Percentiles rank a stretch among this genome's conserved stretches.
These are phyloP conservation scores for Suillus hirtellus DNA, from an alignment of 768 basidiomycete species.

Conservation along the genomic window DNA sequence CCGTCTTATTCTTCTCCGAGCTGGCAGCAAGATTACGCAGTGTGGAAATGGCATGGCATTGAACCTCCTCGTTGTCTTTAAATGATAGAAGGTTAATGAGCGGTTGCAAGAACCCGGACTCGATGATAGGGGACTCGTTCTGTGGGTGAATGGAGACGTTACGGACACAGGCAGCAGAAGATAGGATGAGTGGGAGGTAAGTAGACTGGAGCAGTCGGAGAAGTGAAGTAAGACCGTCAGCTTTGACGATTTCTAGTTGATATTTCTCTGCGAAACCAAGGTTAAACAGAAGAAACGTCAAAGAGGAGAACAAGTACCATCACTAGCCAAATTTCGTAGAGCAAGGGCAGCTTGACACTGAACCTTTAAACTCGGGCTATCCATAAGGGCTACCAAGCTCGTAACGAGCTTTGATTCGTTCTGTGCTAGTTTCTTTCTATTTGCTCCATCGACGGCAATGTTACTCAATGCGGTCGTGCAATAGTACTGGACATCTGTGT, in stretches of 20 bases:
- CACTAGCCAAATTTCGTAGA: constrained; percentile 93
- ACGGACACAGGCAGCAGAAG: constrained; percentile 96
- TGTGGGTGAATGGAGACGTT: constrained; percentile 98
- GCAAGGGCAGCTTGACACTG: constrained; percentile 98
- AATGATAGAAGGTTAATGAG: constrained; percentile 95
- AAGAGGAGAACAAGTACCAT: constrained; percentile 55
- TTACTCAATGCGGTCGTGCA: constrained; percentile 98
- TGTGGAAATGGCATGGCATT: constrained; percentile 98
- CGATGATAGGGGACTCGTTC: constrained; percentile 99
- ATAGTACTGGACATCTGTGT: constrained; percentile 99
- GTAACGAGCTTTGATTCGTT: constrained; percentile 93
- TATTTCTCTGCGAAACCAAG: constrained; percentile 76
- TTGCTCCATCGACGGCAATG: constrained; percentile 95
- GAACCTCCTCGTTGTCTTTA: constrained; percentile 99
- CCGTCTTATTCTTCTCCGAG: constrained; percentile 97
- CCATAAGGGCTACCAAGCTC: constrained; percentile 94
- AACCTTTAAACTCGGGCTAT: constrained; percentile 94
- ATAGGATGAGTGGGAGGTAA: constrained; percentile 96
- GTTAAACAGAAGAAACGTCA: constrained; percentile 11
- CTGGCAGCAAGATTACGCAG: constrained; percentile 95
- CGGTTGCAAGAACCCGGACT: constrained; percentile 95
- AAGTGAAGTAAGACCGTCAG: constrained; percentile 88
- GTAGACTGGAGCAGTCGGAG: constrained; percentile 94
- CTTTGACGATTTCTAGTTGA: constrained; percentile 96
- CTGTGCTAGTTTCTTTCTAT: constrained; percentile 92